Percentiles rank a stretch among this genome's conserved stretches.
Evolutionary conservation across 2,329 filamentous ascomycete species (phyloP).

Genomic region (Remersonia thermophila): DNA sequence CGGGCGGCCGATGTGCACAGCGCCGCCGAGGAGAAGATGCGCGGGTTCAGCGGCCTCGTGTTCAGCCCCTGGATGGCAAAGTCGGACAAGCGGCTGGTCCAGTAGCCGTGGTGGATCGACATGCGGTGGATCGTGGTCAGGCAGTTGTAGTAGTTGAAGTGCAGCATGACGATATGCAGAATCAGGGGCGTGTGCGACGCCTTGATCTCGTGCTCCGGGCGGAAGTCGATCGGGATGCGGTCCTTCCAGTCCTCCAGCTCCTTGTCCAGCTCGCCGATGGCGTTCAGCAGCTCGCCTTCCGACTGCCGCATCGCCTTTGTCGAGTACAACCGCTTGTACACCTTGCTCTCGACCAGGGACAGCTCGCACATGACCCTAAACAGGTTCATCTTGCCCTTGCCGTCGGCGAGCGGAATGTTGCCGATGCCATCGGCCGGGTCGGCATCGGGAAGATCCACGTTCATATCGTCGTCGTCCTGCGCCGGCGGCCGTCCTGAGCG

Average conservation of each 20-base stretch:
- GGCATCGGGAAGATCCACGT: constrained; percentile 85
- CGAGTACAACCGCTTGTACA: constrained; percentile 88
- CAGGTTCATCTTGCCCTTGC: constrained; percentile 85
- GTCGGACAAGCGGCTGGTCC: constrained; percentile 89
- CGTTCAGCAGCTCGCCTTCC: constrained; percentile 85
- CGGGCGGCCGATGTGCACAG: constrained; percentile 86
- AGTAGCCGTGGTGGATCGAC: constrained; percentile 96
- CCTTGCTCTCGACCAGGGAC: constrained; percentile 79
- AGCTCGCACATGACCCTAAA: constrained; percentile 91
- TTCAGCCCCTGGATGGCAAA: constrained; percentile 93
- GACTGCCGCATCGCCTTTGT: constrained; percentile 85
- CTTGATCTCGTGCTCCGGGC: constrained; percentile 94
- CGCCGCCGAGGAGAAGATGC: constrained; percentile 87
- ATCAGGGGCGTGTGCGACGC: constrained; percentile 87
- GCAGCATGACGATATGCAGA: constrained; percentile 82
- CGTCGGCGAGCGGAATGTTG: constrained; percentile 80
- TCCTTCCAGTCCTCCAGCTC: constrained; percentile 95
- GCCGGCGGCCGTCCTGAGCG: constrained; percentile 47
- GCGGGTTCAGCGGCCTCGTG: constrained; percentile 76
- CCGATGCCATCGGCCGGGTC: constrained; percentile 87
- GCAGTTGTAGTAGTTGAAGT: constrained; percentile 97
- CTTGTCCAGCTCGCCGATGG: constrained; percentile 85
- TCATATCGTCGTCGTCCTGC: constrained; percentile 66
- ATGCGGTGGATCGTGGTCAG: constrained; percentile 96
- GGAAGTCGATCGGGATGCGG: constrained; percentile 83